Conservation (phyloP, 2,329 filamentous ascomycete genomes). For the Leptographium lundbergii region DNA sequence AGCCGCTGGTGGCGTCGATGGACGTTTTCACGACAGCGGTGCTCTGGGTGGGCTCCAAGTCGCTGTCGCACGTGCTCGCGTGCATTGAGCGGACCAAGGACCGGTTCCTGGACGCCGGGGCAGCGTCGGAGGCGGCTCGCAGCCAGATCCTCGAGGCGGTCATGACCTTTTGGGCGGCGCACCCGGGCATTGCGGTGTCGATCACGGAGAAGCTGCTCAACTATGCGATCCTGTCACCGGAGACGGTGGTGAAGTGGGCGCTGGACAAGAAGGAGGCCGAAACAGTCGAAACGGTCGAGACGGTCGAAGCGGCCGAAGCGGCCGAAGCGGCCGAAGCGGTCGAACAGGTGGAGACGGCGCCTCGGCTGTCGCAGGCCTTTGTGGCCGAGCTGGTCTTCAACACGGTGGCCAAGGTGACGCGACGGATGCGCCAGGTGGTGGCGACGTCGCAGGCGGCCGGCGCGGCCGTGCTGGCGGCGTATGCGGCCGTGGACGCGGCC, state of each 20-base stretch:
- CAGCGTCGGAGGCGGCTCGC: conserved; percentile 61
- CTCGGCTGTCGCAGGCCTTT: conserved; percentile 64
- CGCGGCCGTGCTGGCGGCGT: conserved; percentile 19
- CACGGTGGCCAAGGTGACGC: conserved; percentile 82
- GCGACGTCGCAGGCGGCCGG: conserved; percentile 17
- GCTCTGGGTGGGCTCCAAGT: conserved; percentile 88
- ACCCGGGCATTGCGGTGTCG: conserved; percentile 81
- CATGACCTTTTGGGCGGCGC: conserved; percentile 84
- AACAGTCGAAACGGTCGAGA: conserved; percentile 16
- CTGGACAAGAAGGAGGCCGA: conserved; percentile 70
- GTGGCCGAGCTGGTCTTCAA: conserved; percentile 83
- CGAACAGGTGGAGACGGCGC: conserved; percentile 26
- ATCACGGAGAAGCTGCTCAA: conserved; percentile 96
- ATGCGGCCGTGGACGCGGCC: conserved; percentile 17
- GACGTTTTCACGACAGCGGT: conserved; percentile 91
- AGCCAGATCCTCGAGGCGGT: conserved; percentile 84
- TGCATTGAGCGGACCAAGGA: conserved; percentile 94
- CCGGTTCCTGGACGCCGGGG: conserved; percentile 66
- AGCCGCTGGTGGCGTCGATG: conserved; percentile 74
- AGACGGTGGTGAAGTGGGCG: conserved; percentile 82
- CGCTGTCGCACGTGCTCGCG: conserved; percentile 86
- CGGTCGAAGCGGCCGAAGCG: no score
- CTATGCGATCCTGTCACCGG: conserved; percentile 83
- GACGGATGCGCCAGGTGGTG: conserved; percentile 71
- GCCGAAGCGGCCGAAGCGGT: conserved; percentile 25